Conservation (phyloP, 1,284 basidiomycete species). For the Trichosporon sp. region DNA sequence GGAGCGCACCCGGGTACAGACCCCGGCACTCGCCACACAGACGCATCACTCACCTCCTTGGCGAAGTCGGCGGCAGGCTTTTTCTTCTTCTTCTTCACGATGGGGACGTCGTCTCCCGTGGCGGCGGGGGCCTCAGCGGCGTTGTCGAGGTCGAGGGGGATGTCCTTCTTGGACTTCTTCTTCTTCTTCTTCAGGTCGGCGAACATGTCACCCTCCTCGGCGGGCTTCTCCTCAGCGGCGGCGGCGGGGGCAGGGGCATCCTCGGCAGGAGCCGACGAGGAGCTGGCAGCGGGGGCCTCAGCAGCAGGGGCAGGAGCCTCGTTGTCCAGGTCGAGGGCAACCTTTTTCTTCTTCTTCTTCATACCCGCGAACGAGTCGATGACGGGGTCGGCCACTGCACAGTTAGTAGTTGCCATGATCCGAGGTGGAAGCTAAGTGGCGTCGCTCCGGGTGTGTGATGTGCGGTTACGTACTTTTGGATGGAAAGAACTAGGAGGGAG, state of each 20-base stretch:
- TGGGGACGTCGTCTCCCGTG: slow-evolving; percentile 57
- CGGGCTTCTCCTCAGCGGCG: slow-evolving; percentile 39
- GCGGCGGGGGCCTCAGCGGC: slow-evolving; percentile 26
- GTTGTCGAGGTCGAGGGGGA: slow-evolving; percentile 53
- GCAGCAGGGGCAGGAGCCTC: slow-evolving; percentile 41
- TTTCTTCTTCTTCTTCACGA: slow-evolving; percentile 61
- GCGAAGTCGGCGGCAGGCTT: slow-evolving; percentile 64
- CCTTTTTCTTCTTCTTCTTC: slow-evolving; percentile 62
- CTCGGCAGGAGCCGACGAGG: slow-evolving; percentile 32
- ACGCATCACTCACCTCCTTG: slow-evolving; percentile 66
- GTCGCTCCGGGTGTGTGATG: neutral
- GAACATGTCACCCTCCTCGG: slow-evolving; percentile 56
- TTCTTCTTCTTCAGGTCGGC: slow-evolving; percentile 63
- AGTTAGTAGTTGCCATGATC: neutral
- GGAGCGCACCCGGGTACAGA: too few relatives aligned
- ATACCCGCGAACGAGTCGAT: slow-evolving; percentile 60
- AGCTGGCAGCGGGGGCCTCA: slow-evolving; percentile 44
- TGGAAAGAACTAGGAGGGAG: neutral
- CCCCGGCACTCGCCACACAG: neutral
- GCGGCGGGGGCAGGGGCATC: slow-evolving; percentile 44
- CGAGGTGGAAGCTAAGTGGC: neutral
- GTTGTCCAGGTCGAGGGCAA: slow-evolving; percentile 54
- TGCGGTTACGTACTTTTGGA: neutral
- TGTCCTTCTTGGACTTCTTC: slow-evolving; percentile 58
- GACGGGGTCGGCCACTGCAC: slow-evolving; percentile 47